Evolutionary conservation across 768 basidiomycete genomes (phyloP).

Genomic region (Boletus bicolor): DNA sequence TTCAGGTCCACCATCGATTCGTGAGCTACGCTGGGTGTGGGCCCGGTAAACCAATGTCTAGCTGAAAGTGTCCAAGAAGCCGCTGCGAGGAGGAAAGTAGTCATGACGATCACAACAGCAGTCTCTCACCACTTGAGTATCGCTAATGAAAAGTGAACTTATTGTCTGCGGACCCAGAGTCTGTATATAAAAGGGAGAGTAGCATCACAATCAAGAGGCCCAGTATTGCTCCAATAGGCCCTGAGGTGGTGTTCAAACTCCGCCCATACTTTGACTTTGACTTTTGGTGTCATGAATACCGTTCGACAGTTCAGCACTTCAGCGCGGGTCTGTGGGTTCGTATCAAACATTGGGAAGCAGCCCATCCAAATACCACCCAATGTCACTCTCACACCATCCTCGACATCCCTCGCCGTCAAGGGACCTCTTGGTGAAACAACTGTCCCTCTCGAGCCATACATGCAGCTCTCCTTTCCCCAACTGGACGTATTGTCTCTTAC

Average conservation of each 20-base stretch:
- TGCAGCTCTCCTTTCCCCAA: conserved; percentile 37
- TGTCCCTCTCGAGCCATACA: conserved; percentile 47
- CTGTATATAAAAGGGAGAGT: conserved; percentile 30
- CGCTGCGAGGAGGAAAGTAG: conserved; percentile 29
- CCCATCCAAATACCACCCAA: conserved; percentile 53
- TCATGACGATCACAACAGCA: conserved; percentile 29
- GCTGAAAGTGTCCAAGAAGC: conserved; percentile 33
- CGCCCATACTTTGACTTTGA: background rate
- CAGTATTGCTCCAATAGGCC: conserved; percentile 29
- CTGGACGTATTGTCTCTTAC: conserved; percentile 34
- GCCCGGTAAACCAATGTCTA: conserved; percentile 33
- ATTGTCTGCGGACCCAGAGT: conserved; percentile 23
- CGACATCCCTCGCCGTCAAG: conserved; percentile 46
- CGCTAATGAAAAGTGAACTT: conserved; percentile 15
- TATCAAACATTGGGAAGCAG: conserved; percentile 59
- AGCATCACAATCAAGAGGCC: conserved; percentile 32
- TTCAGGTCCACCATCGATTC: background rate
- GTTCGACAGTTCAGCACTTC: conserved; percentile 49
- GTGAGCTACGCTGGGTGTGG: conserved; percentile 27
- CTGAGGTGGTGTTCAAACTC: background rate
- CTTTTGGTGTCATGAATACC: conserved; percentile 11
- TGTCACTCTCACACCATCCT: conserved; percentile 40
- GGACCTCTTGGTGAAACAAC: conserved; percentile 54
- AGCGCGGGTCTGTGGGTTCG: conserved; percentile 43
- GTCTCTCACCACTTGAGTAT: conserved; percentile 3